Percentiles rank a stretch among this genome's conserved stretches.
phyloP scores from a whole-genome alignment of 306 rosid genomes.

The Inga oerstediana region DNA sequence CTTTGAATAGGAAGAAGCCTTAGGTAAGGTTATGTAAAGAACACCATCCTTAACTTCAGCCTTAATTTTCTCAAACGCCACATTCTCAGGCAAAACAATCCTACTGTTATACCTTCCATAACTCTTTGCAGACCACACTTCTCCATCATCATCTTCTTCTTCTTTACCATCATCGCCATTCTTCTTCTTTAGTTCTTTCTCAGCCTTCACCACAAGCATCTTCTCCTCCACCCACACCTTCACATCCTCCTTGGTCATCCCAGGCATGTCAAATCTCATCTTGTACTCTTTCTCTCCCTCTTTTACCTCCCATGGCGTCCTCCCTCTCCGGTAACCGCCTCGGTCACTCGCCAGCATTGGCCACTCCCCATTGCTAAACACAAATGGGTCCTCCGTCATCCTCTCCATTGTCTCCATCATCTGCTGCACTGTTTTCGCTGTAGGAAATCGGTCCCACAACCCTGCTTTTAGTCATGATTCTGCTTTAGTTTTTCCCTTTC shows the following conservation, averaged over 20 bases:
- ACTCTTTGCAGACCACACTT: conserved; percentile 72
- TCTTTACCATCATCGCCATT: neutral
- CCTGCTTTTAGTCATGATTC: conserved; percentile 37
- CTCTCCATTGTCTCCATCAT: conserved; percentile 92
- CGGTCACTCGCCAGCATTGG: conserved; percentile 45
- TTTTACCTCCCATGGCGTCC: conserved; percentile 88
- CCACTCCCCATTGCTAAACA: conserved; percentile 53
- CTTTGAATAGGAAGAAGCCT: conserved; percentile 38
- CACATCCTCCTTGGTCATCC: conserved; percentile 81
- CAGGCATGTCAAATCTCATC: conserved; percentile 94
- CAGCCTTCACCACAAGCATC: conserved; percentile 77
- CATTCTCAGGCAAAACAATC: conserved; percentile 77
- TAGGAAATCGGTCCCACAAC: conserved; percentile 79
- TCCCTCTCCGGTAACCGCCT: conserved; percentile 60
- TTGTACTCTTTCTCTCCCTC: conserved; percentile 71
- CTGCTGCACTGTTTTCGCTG: conserved; percentile 76
- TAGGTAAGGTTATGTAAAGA: conserved; percentile 70
- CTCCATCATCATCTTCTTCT: conserved; percentile 28
- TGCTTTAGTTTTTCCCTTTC: neutral
- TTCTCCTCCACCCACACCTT: conserved; percentile 89
- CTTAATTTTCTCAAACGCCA: conserved; percentile 68
- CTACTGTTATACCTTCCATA: conserved; percentile 73
- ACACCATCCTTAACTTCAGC: conserved; percentile 91
- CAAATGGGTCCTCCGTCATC: conserved; percentile 75
- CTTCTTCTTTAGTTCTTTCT: conserved; percentile 42